These are phyloP conservation scores for Thoreauomyces humboldtii DNA, from an alignment of 192 early-diverging fungal species.

Conservation along the genomic window DNA sequence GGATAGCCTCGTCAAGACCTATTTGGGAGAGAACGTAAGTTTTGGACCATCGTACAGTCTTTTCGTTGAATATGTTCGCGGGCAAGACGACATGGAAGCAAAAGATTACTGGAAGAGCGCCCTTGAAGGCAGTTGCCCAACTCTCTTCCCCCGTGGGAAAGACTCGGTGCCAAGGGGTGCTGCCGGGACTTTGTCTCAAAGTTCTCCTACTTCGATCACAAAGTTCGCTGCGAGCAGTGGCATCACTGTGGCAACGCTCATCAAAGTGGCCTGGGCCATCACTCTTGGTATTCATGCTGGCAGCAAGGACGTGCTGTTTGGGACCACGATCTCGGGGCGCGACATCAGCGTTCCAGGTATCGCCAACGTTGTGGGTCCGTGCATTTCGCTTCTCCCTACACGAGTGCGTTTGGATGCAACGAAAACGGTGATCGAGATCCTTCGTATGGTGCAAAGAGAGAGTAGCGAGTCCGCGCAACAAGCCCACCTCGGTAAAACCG, in stretches of 20 bases:
- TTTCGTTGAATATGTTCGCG: constrained; percentile 2
- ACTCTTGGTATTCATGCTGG: constrained; percentile 12
- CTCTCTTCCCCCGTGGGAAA: too few relatives aligned
- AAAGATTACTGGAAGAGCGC: neutral
- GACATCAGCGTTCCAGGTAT: constrained; percentile 17
- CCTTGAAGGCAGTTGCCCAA: too few relatives aligned
- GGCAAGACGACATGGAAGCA: neutral
- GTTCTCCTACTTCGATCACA: too few relatives aligned
- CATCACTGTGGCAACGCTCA: constrained; percentile 14
- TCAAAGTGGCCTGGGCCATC: constrained; percentile 32
- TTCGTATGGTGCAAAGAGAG: too few relatives aligned
- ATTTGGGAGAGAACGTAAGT: neutral
- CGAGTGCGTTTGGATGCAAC: too few relatives aligned
- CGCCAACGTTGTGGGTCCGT: constrained; percentile 22
- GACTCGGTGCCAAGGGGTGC: too few relatives aligned
- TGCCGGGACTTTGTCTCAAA: too few relatives aligned
- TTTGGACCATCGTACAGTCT: neutral
- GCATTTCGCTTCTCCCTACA: constrained; percentile 13
- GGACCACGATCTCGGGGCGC: constrained; percentile 25
- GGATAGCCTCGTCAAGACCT: neutral
- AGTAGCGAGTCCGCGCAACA: too few relatives aligned
- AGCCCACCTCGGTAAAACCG: too few relatives aligned
- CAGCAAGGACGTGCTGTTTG: constrained; percentile 34
- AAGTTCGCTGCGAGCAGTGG: neutral
- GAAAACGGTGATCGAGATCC: too few relatives aligned